Base-by-base conservation (phyloP, 2,329 filamentous ascomycete genomes). In the Ophiobolus disseminans region DNA sequence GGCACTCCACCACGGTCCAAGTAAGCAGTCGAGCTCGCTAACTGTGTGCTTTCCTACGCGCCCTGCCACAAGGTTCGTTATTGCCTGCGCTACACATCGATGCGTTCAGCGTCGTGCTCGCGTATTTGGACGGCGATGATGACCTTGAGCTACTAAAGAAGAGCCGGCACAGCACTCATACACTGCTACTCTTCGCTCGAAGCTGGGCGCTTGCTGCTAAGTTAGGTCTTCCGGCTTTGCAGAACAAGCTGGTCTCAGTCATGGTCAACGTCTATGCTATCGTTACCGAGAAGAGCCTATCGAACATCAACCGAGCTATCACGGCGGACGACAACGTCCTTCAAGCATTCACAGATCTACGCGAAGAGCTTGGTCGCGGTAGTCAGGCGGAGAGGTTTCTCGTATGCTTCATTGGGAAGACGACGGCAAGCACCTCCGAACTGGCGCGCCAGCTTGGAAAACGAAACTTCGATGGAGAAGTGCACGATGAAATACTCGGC, bases 351-450 rank as follows among this genome's bases (percentile, higher is more conserved):
- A 10, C 11, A n/a, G 7, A 40, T 34, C n/a, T 42, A 19, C 32
- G 13, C 14, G 19, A 36, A 1, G 36, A 54, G 7, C 17, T 50
- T 13, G 38, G 39, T 0, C 7, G 4, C 10, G 28, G 36, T 6
- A 47, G 25, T 13, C 38, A 46, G 7, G 54, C 54, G 3, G 54
- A 55, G 32, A 40, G 31, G 13, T 55, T 57, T 6, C 32, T 57
- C 8, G 25, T 48, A 22, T 53, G 43, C 25, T 52, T 55, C 21
- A 32, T 43, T 8, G 51, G 36, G 2, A 25, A 42, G 1, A 38
- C 45, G 4, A 31, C 40, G 10, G 43, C 13, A 5, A 20, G 42
- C 21, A 35, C 30, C 19, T 16, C 17, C 14, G 35, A 41, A 13
- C 31, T 50, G 34, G 25, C 30, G 9, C 28, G 22, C 5, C 20